Conservation (phyloP, 2,329 filamentous ascomycete genomes). For the Pseudogymnoascus sp. region DNA sequence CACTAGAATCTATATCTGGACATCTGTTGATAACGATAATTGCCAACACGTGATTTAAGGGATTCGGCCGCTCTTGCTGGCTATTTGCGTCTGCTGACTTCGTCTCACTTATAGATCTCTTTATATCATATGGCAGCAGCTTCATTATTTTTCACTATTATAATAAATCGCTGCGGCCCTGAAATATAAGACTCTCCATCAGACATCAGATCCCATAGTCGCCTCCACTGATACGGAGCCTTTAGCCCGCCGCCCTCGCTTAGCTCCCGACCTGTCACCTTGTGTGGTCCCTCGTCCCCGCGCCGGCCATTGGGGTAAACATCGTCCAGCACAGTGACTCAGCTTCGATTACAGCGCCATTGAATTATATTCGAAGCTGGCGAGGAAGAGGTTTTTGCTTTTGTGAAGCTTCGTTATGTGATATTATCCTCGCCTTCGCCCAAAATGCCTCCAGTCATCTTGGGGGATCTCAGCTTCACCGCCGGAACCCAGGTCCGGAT, state of each 20-base stretch:
- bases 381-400: not conserved
- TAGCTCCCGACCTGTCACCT: not conserved
- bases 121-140: not conserved
- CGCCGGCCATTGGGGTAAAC: not conserved
- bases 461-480: conserved; percentile 20
- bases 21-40: conserved; percentile 1
- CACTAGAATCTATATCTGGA: conserved; percentile 4
- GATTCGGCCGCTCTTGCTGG: not conserved
- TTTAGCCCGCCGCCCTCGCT: not conserved
- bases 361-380: not conserved
- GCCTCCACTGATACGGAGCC: not conserved
- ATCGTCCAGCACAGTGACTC: not conserved
- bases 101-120: not conserved
- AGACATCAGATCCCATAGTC: not conserved
- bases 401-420: not conserved
- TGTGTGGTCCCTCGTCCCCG: conserved; percentile 1
- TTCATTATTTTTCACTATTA: not conserved
- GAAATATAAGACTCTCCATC: not conserved
- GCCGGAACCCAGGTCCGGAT: conserved; percentile 29
- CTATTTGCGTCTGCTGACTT: not conserved
- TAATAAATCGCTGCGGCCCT: not conserved
- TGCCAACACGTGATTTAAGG: not conserved
- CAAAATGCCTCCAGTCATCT: conserved; percentile 15
- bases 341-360: not conserved
- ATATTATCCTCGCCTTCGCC: not conserved